These are phyloP conservation scores for Cladosporium sphaerospermum DNA, from an alignment of 2,329 filamentous ascomycete genomes.

Conservation along the genomic window DNA sequence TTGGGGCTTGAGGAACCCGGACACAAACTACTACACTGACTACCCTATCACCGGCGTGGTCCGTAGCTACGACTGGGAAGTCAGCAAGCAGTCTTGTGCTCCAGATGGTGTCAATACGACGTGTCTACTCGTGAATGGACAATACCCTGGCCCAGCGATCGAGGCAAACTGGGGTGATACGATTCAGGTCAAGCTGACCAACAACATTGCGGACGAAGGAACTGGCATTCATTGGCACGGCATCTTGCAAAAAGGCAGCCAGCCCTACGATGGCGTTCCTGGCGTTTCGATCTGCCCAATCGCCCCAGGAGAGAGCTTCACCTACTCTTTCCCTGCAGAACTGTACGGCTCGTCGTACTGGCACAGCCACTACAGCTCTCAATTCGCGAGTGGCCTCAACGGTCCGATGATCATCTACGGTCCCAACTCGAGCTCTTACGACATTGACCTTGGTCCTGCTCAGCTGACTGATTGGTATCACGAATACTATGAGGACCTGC, in stretches of 20 bases:
- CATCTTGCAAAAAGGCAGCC: conserved; percentile 28
- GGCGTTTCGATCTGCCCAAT: conserved; percentile 38
- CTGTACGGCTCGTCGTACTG: conserved; percentile 32
- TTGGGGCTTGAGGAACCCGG: conserved; percentile 22
- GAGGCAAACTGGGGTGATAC: conserved; percentile 38
- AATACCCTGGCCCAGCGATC: conserved; percentile 17
- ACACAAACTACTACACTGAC: conserved; percentile 23
- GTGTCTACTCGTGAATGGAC: conserved; percentile 19
- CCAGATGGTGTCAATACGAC: conserved; percentile 24
- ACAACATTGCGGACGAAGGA: conserved; percentile 30
- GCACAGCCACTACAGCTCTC: conserved; percentile 33
- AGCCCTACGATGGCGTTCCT: conserved; percentile 38
- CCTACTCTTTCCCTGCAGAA: conserved; percentile 36
- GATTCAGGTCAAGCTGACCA: conserved; percentile 29
- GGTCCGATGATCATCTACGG: conserved; percentile 30
- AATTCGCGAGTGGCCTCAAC: conserved; percentile 23
- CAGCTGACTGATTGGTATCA: conserved; percentile 31
- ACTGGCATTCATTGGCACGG: conserved; percentile 41
- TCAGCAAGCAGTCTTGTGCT: conserved; percentile 17
- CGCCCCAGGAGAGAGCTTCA: conserved; percentile 34
- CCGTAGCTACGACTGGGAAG: conserved; percentile 23
- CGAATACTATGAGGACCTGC: conserved; percentile 3
- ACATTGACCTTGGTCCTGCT: conserved; percentile 27
- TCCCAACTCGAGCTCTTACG: conserved; percentile 22
- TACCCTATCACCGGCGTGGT: conserved; percentile 26